phyloP scores from a whole-genome alignment of 2,329 filamentous ascomycete species.

The Exophiala bonariae region DNA sequence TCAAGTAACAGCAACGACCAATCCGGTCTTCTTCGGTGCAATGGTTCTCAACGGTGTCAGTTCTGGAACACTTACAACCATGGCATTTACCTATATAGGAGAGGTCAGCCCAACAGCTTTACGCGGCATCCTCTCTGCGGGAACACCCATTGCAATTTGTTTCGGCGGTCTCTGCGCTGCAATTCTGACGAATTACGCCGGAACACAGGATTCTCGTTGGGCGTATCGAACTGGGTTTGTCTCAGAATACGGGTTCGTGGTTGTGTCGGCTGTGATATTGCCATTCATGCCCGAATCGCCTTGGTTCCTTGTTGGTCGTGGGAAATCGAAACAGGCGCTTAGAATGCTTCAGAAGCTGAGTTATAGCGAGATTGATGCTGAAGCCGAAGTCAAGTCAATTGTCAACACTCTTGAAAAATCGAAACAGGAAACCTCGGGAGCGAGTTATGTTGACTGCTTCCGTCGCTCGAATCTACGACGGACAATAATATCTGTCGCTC shows the following conservation, averaged over 20 bases:
- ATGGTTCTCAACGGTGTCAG: constrained; percentile 49
- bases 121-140: constrained; percentile 49
- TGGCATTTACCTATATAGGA: constrained; percentile 47
- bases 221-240: constrained; percentile 44
- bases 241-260: constrained; percentile 45
- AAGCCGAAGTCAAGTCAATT: constrained; percentile 35
- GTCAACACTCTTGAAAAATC: constrained; percentile 29
- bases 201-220: constrained; percentile 42
- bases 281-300: constrained; percentile 30
- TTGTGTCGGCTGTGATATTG: constrained; percentile 31
- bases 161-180: constrained; percentile 42
- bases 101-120: constrained; percentile 44
- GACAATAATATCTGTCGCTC: constrained; percentile 40
- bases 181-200: constrained; percentile 39
- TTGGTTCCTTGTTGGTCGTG: constrained; percentile 40
- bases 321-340: constrained; percentile 33
- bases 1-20: constrained; percentile 32
- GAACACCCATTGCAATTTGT: constrained; percentile 43
- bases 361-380: constrained; percentile 11
- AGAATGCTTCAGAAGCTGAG: constrained; percentile 30
- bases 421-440: constrained; percentile 34
- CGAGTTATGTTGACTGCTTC: constrained; percentile 43
- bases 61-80: constrained; percentile 48
- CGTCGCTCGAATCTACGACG: constrained; percentile 37
- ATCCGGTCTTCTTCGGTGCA: constrained; percentile 43